Base-by-base conservation (phyloP, 1,139 yeast genomes). In the Geotrichum phurueaensis region DNA sequence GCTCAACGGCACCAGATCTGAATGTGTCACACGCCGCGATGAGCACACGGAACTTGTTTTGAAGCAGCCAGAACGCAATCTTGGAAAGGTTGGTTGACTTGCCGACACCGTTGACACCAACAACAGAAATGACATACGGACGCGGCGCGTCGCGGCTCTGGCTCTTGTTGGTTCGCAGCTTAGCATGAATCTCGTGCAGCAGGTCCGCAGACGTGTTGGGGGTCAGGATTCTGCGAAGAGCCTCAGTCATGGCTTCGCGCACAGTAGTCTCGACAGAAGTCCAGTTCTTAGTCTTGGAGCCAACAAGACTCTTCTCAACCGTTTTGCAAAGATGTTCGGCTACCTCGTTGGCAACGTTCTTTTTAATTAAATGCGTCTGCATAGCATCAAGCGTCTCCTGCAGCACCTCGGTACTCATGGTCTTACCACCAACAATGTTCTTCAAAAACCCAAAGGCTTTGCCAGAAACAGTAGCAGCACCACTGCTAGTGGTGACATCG, bases 11-110 rank as follows among this genome's bases (percentile, higher is more conserved):
- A 56, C 99, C 99, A 0, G 97, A 90, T 75, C 99, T 82, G 77
- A 94, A 94, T 0, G 99, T 95, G 76, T 94, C 99, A 76, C 99
- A 94, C 0, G 99, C 99, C 52, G 96, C 96, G 67, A 94, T 88
- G 61, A 94, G 79, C 1, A 94, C 96, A 67, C 84, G 85, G 71
- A 89, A 81, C 71, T 92, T 85, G 73, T 94, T 94, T 71, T 92
- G 97, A 62, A 94, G 76, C 59, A 94, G 79, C 99, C 99, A 94
- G 71, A 89, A 95, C 0, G 97, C 99, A 61, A 94, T 78, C 74
- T 92, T 94, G 49, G 98, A 96, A 64, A 94, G 78, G 70, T 91
- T 95, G 2, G 99, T 95, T 0, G 97, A 92, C 73, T 95, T 94
- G 31, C 99, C 99, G 45, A 94, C 99, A 53, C 99, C 99, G 72